Base-by-base conservation (phyloP, 805 yeast species). In the Hanseniaspora taiwanica region DNA sequence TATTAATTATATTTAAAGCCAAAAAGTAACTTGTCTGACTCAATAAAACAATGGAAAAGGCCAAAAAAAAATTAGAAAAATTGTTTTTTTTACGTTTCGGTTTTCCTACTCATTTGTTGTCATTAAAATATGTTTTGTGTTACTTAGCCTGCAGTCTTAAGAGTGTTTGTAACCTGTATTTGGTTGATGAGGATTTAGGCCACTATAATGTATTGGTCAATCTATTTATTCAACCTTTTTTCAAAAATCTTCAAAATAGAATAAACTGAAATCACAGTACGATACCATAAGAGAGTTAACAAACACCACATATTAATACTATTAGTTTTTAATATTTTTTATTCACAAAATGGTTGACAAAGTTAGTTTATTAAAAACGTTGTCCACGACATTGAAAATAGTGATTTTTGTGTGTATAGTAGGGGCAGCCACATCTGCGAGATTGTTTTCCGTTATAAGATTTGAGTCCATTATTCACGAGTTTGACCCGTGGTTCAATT, bases 391-490 rank as follows among this genome's bases (percentile, higher is more conserved):
- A 23, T 51, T 87, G 48, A 74, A 76, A 53, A 71, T 76, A 40
- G 62, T 73, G 39, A 84, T 85, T 46, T 77, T 87, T 55, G 60
- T 80, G 37, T 69, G 82, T 34, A 76, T 89, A 42, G 84, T 93
- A 20, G 87, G 85, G 24, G 97, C 97, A 2, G 94, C 96, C 20
- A 72, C 91, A 39, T 78, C 94, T 38, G 79, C 94, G 46, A 76
- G 99, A 54, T 69, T 91, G 54, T 91, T 91, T 61, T 83, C 96
- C n/a, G 97, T 91, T 47, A 82, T 93, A 45, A 73, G 96, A 47
- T 91, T 86, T 57, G 99, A 91, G 64, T 76, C 87, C 39, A 93
- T 91, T 56, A 91, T 91, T 62, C 99, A 91, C 64, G 99, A 91
- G 61, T 91, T 91, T 62, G 94, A 83, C 61, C 94, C 94, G 21